A percentile compares a stretch with the other conserved stretches of the same genome.
phyloP scores from a whole-genome alignment of 768 basidiomycete genomes.

The Neoboletus subvelutipes region DNA sequence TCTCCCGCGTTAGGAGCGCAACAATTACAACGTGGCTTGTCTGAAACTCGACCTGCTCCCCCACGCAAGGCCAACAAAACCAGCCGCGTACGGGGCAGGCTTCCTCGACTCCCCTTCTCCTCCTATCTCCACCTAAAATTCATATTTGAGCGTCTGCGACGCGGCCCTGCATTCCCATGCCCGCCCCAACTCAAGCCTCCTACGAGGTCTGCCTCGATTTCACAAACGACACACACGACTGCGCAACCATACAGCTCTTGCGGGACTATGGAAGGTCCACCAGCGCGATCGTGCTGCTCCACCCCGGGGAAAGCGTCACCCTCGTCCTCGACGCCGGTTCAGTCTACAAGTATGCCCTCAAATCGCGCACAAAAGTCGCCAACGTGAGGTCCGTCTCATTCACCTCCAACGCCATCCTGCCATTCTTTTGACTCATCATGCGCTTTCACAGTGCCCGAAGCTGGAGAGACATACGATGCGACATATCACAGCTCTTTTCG shows the following conservation, averaged over 20 bases:
- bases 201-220: constrained; percentile 71
- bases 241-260: constrained; percentile 61
- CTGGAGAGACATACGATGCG: constrained; percentile 64
- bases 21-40: constrained; percentile 27
- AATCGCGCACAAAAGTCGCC: constrained; percentile 61
- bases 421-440: constrained; percentile 1
- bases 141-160: constrained; percentile 37
- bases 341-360: constrained; percentile 68
- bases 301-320: constrained; percentile 62
- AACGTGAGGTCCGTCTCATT: constrained; percentile 58
- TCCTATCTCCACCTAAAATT: constrained; percentile 18
- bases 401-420: not conserved
- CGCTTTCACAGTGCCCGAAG: constrained; percentile 50
- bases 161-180: constrained; percentile 43
- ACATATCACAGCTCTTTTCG: constrained; percentile 60
- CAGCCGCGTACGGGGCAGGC: constrained; percentile 26
- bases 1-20: constrained; percentile 32
- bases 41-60: constrained; percentile 29
- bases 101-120: constrained; percentile 16
- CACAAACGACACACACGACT: constrained; percentile 66
- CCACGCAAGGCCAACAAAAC: constrained; percentile 37
- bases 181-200: constrained; percentile 48
- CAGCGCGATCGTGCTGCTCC: constrained; percentile 53
- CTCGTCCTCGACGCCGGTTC: constrained; percentile 69
- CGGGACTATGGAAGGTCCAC: constrained; percentile 61